Conservation (phyloP, 306 rosid species). For the Quercus berberidifolia region DNA sequence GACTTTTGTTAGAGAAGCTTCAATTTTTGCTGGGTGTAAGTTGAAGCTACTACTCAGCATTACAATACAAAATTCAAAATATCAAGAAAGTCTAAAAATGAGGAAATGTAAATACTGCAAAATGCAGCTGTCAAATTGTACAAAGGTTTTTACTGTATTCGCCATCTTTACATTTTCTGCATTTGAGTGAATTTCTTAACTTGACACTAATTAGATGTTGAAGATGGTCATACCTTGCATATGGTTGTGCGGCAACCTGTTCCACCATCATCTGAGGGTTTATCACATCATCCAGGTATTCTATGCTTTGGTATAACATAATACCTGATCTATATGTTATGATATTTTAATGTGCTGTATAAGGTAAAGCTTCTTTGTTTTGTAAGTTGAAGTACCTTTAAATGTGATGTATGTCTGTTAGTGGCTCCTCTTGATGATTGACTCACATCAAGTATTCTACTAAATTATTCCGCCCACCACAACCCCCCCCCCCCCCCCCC, state of each 20-base stretch:
- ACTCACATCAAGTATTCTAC: neutral
- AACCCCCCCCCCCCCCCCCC: no score
- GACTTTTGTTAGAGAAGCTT: neutral
- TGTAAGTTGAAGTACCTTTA: slow-evolving; percentile 14
- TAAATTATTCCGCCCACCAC: neutral
- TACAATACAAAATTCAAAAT: neutral
- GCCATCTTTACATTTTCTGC: slow-evolving; percentile 5
- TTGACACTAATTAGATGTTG: slow-evolving; percentile 79
- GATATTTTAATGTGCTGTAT: slow-evolving; percentile 8
- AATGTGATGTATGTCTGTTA: neutral
- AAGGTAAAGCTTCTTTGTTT: slow-evolving; percentile 4
- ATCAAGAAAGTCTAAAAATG: neutral
- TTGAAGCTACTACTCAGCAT: neutral
- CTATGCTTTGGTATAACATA: neutral
- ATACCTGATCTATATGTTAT: neutral
- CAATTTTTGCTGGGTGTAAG: neutral
- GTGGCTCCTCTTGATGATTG: neutral
- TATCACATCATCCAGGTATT: slow-evolving; percentile 67
- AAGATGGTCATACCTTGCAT: slow-evolving; percentile 99
- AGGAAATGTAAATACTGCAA: neutral
- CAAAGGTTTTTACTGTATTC: neutral
- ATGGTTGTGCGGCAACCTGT: slow-evolving; percentile 86
- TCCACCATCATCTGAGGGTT: slow-evolving; percentile 54
- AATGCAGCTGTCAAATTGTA: neutral
- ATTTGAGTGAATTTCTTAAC: slow-evolving; percentile 29